Base-by-base conservation (phyloP, 768 basidiomycete genomes). In the Auriscalpium microsporum region DNA sequence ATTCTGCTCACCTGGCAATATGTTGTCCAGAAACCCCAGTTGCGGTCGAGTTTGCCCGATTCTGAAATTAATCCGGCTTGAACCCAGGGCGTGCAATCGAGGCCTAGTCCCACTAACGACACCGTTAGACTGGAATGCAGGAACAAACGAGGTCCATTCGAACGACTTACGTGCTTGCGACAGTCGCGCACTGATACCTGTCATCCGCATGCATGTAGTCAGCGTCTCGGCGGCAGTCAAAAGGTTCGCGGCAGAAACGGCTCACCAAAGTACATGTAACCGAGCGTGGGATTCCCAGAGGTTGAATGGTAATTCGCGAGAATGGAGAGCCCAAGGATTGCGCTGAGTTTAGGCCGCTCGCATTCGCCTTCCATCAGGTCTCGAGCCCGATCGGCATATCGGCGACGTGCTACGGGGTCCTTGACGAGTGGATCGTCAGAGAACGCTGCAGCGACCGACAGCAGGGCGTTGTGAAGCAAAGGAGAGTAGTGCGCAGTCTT, bases 391-490 rank as follows among this genome's bases (percentile, higher is more conserved):
- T 63, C 60, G 21, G 71, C 73, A 58, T 70, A 76, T 35, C 57
- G 47, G 34, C 52, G 58, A n/a, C 75, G 64, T 6, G 65, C 64
- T 10, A 57, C 59, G 7, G 64, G 58, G 23, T 64, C 55, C 21
- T 64, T 66, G 17, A 75, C 63, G n/a, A 58, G 40, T 3, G 69
- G 68, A 16, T 75, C 70, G 57, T 75, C 72, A 35, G 70, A 64
- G 53, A 67, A 73, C 11, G 70, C 70, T 3, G 71, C 63, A 8
- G 71, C 74, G 49, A 78, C 70, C 13, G 70, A 73, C 45, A 87
- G 67, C 3, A 84, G 72, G 1, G 83, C 75, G 59, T 87, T 87
- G 68, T 87, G 86, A 8, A 87, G 73, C 78, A 87, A 81, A 0
- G 85, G 83, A 2, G 83, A 84, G 66, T 87, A 87, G 59, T 86